These are phyloP conservation scores for Xylaria palmicola DNA, from an alignment of 495 filamentous ascomycete species.

Conservation along the genomic window DNA sequence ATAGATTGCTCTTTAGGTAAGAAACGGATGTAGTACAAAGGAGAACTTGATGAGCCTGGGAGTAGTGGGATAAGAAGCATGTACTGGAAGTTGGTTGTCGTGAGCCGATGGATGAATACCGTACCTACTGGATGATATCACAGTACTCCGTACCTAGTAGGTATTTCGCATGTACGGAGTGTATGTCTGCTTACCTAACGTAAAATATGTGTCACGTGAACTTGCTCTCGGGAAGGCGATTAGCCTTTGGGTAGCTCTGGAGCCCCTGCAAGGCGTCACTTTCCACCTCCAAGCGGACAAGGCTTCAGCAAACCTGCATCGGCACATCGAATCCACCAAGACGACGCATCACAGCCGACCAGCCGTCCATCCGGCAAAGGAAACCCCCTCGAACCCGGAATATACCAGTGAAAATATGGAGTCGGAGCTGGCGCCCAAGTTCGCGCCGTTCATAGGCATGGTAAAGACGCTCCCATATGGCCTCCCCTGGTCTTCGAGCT, in stretches of 20 bases:
- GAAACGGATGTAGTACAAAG: no score
- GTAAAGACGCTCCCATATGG: slow-evolving; percentile 53
- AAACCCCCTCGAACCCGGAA: background rate
- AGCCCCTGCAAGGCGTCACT: slow-evolving; percentile 12
- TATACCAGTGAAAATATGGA: slow-evolving; percentile 32
- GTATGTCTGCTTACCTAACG: slow-evolving; percentile 6
- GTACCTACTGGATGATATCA: no score
- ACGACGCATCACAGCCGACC: background rate
- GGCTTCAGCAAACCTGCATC: slow-evolving; percentile 1
- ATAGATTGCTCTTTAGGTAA: no score
- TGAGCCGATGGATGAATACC: no score
- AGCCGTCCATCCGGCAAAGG: background rate
- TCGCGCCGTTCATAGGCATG: slow-evolving; percentile 97
- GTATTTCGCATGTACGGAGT: no score
- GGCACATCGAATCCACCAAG: background rate
- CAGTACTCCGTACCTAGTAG: no score
- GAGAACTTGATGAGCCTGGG: no score
- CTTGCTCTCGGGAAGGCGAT: background rate
- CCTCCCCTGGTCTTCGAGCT: slow-evolving; percentile 32
- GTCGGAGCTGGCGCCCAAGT: slow-evolving; percentile 74
- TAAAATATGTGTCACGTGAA: slow-evolving; percentile 13
- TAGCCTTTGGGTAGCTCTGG: no score
- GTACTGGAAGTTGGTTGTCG: no score
- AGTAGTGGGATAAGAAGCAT: no score
- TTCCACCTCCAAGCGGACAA: slow-evolving; percentile 1